These are phyloP conservation scores for Talaromyces marneffei DNA, from an alignment of 2,329 filamentous ascomycete genomes.

Conservation along the genomic window DNA sequence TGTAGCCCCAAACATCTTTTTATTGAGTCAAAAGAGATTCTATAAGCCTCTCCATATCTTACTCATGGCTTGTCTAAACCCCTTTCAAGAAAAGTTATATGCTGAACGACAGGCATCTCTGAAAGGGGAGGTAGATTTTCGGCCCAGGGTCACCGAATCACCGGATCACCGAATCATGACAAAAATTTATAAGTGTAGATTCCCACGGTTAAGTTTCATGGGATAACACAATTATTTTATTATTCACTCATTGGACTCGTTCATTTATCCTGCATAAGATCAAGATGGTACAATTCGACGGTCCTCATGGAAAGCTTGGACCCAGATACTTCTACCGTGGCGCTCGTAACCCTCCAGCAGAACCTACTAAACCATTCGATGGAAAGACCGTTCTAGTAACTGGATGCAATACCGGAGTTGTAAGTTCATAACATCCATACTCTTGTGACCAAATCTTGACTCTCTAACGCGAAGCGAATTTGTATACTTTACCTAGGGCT, in stretches of 20 bases:
- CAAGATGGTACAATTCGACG: constrained; percentile 13
- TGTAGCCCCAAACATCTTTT: not conserved
- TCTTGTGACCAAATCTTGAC: not conserved
- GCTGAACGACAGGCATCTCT: not conserved
- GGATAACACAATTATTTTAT: too few species aligned
- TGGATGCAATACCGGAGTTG: constrained; percentile 9
- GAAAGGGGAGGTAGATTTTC: not conserved
- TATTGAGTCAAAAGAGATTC: not conserved
- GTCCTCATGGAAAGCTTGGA: not conserved
- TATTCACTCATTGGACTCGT: not conserved
- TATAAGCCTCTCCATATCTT: not conserved
- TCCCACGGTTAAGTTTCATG: not conserved
- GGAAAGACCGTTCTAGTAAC: constrained; percentile 11
- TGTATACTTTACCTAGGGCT: constrained; percentile 1
- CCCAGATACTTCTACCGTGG: not conserved
- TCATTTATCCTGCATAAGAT: not conserved
- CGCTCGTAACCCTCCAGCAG: constrained; percentile 9
- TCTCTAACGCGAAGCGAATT: not conserved
- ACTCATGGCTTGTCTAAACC: not conserved
- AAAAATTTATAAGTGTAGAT: not conserved
- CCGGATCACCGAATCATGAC: constrained; percentile 11
- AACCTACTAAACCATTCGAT: constrained; percentile 4
- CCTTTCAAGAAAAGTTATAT: not conserved
- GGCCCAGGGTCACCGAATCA: constrained; percentile 4
- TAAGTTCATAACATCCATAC: not conserved